A percentile compares a stretch with the other conserved stretches of the same genome.
phyloP scores from a whole-genome alignment of 768 basidiomycete genomes.

The Leucocoprinus sp. region DNA sequence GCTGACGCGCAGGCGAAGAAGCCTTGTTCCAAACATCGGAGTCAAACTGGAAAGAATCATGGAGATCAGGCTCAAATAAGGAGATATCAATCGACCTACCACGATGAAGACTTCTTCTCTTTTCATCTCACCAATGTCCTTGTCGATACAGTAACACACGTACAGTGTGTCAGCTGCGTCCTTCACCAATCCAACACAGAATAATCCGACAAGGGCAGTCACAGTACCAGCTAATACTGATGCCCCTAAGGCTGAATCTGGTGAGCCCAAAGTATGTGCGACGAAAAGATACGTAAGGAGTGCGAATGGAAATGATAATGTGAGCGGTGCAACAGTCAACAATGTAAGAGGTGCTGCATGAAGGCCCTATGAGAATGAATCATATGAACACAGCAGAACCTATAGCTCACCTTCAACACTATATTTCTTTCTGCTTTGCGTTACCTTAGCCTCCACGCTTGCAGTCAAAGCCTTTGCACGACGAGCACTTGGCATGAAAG shows the following conservation, averaged over 20 bases:
- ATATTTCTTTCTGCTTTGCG: slow-evolving; percentile 28
- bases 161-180: slow-evolving; percentile 49
- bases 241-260: slow-evolving; percentile 66
- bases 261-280: slow-evolving; percentile 68
- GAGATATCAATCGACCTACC: slow-evolving; percentile 19
- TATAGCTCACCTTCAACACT: slow-evolving; percentile 48
- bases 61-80: neutral
- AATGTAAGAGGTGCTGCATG: slow-evolving; percentile 3
- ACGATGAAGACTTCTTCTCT: slow-evolving; percentile 35
- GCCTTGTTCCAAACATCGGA: slow-evolving; percentile 15
- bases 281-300: slow-evolving; percentile 82
- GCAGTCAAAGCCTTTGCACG: slow-evolving; percentile 39
- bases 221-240: slow-evolving; percentile 71
- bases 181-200: slow-evolving; percentile 73
- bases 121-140: slow-evolving; percentile 30
- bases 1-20: slow-evolving; percentile 1
- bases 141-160: slow-evolving; percentile 43
- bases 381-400: neutral
- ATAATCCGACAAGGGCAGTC: slow-evolving; percentile 74
- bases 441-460: slow-evolving; percentile 20
- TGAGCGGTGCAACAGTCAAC: slow-evolving; percentile 42
- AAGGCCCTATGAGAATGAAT: neutral
- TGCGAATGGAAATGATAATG: slow-evolving; percentile 75
- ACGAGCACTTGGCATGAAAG: slow-evolving; percentile 50
- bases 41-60: slow-evolving; percentile 24